These are phyloP conservation scores for Phialemoniopsis sp. DNA, from an alignment of 2,329 filamentous ascomycete species.

Conservation along the genomic window DNA sequence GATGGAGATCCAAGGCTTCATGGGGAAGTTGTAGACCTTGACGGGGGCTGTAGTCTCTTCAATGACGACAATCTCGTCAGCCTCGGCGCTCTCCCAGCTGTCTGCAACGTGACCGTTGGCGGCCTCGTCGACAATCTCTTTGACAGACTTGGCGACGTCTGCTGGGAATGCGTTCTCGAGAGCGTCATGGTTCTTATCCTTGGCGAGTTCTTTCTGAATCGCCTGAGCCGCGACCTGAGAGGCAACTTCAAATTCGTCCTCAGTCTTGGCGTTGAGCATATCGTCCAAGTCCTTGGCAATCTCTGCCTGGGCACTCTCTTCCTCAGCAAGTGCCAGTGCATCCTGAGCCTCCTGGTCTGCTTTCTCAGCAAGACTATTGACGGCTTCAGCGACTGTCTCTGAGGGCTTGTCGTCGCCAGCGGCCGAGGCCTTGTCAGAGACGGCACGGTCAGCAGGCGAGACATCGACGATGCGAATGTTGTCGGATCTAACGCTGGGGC, in stretches of 20 bases:
- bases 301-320: slow-evolving; percentile 41
- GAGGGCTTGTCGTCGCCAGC: slow-evolving; percentile 27
- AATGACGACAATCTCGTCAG: slow-evolving; percentile 58
- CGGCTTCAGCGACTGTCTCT: slow-evolving; percentile 68
- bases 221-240: slow-evolving; percentile 40
- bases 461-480: slow-evolving; percentile 4
- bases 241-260: slow-evolving; percentile 48
- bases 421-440: slow-evolving; percentile 6
- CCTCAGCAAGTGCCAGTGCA: slow-evolving; percentile 54
- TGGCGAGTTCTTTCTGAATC: slow-evolving; percentile 51
- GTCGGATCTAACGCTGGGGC: slow-evolving; percentile 13
- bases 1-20: slow-evolving; percentile 94
- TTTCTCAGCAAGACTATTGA: slow-evolving; percentile 58
- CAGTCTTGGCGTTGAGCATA: slow-evolving; percentile 45
- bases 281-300: slow-evolving; percentile 45
- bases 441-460: background rate
- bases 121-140: slow-evolving; percentile 49
- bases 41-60: slow-evolving; percentile 64
- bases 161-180: slow-evolving; percentile 50
- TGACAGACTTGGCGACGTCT: slow-evolving; percentile 45
- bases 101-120: slow-evolving; percentile 66
- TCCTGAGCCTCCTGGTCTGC: slow-evolving; percentile 56
- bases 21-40: slow-evolving; percentile 90
- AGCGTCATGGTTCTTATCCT: slow-evolving; percentile 45
- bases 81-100: slow-evolving; percentile 86